Evolutionary conservation across 2,329 filamentous ascomycete species (phyloP), one percentile per base, ranked within the genome.

Genomic region (Phaeosphaeriaceae sp.): DNA sequence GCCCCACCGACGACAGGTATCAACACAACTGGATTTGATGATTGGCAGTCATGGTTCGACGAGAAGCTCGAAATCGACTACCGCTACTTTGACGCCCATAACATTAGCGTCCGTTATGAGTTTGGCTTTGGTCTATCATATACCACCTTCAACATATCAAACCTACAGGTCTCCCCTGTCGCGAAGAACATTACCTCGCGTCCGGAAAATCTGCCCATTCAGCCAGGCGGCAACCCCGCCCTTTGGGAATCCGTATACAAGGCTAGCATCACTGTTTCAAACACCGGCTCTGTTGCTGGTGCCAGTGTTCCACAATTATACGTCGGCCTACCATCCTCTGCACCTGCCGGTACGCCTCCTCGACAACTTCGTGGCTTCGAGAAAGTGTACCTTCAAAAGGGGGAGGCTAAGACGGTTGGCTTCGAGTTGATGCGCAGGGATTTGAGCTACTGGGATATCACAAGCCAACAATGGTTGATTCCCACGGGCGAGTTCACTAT

Each of bases 371-470:
- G 70, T 29, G 69, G 70, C 15, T 85, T 85, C 55, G 76, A 80
- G n/a, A 84, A 84, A 71, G 63, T 81, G 1, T 64, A 67, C 20
- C 68, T 85, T 1, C 60, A 68, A n/a, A 56, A 73, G 1, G 90
- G 90, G 16, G 74, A 84, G 71, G 83, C 80, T 39, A 79, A 78
- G n/a, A 82, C 79, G 3, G 94, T 94, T 74, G 78, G 72, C 1
- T 86, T 84, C 1, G 81, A 85, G 23, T 73, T 97, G 42, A 90
- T 86, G 17, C 82, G 92, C 29, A 84, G 90, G 47, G 92, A 97
- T 67, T 60, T 97, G 52, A 91, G 88, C 71, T 94, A 90, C 76
- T 97, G 92, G 92, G 89, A 96, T 59, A 77, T 83, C 1, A 78
- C 70, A 0, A 71, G 76, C 16, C 91, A 96, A 79, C 86, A 96